phyloP scores from a whole-genome alignment of 257 asterid genomes.

The Nicotiana knightiana region DNA sequence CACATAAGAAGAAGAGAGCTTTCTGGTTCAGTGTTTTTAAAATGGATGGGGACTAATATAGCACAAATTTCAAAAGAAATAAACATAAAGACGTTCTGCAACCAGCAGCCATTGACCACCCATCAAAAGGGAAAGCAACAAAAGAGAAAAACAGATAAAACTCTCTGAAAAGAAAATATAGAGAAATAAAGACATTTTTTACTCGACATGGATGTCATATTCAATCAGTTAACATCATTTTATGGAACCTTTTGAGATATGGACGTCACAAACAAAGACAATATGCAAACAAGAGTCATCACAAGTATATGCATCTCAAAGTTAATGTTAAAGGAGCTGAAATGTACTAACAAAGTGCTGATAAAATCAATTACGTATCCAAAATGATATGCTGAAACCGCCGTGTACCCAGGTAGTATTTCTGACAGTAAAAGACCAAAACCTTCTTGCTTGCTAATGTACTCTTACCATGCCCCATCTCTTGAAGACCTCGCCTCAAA shows the following conservation, averaged over 20 bases:
- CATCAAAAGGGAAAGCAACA: neutral
- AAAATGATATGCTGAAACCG: neutral
- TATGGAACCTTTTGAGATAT: neutral
- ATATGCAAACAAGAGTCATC: neutral
- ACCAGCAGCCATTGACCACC: neutral
- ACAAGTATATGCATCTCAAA: neutral
- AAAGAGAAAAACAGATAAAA: neutral
- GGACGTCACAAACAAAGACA: neutral
- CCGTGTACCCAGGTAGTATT: neutral
- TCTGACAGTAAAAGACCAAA: neutral
- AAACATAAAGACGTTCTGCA: neutral
- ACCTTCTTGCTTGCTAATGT: constrained; percentile 3
- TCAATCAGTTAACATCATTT: neutral
- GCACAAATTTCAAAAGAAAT: neutral
- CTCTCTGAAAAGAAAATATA: neutral
- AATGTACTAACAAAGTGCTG: neutral
- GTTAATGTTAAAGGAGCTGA: neutral
- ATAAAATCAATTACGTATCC: neutral
- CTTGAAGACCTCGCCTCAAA: constrained; percentile 79
- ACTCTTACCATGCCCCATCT: constrained; percentile 87
- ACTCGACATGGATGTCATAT: neutral
- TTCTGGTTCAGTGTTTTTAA: neutral
- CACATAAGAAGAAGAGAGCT: neutral
- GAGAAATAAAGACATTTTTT: neutral
- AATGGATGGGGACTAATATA: neutral